These are phyloP conservation scores for Sesbania bispinosa DNA, from an alignment of 306 rosid genomes.

Conservation along the genomic window DNA sequence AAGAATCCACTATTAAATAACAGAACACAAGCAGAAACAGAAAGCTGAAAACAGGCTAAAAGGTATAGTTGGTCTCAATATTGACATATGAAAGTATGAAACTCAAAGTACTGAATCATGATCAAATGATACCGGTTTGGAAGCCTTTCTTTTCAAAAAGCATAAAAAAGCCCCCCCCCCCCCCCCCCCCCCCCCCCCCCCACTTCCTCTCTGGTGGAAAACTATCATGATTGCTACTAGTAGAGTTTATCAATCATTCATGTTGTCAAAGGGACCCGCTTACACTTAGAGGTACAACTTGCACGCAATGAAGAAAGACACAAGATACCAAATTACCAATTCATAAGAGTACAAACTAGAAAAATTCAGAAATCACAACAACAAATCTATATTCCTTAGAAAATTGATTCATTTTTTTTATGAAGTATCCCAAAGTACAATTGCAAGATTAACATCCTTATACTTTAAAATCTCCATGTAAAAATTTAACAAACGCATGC, in stretches of 20 bases:
- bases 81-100: not conserved
- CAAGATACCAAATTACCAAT: not conserved
- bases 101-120: not conserved
- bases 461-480: constrained; percentile 21
- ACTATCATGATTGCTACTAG: no score
- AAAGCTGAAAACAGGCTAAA: not conserved
- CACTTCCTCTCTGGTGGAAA: no score
- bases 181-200: no score
- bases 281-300: no score
- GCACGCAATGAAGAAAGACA: not conserved
- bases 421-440: constrained; percentile 18
- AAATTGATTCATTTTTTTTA: constrained; percentile 22
- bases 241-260: no score
- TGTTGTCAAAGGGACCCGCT: no score
- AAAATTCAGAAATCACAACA: not conserved
- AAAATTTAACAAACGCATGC: constrained; percentile 20
- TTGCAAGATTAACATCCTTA: no score
- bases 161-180: no score
- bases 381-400: not conserved
- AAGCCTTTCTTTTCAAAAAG: no score
- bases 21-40: not conserved
- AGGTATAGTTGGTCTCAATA: not conserved
- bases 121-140: not conserved
- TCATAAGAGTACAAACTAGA: not conserved
- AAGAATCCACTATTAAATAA: not conserved